Base-by-base conservation (phyloP, 371 early-diverging fungal species). In the Mucor sp. region DNA sequence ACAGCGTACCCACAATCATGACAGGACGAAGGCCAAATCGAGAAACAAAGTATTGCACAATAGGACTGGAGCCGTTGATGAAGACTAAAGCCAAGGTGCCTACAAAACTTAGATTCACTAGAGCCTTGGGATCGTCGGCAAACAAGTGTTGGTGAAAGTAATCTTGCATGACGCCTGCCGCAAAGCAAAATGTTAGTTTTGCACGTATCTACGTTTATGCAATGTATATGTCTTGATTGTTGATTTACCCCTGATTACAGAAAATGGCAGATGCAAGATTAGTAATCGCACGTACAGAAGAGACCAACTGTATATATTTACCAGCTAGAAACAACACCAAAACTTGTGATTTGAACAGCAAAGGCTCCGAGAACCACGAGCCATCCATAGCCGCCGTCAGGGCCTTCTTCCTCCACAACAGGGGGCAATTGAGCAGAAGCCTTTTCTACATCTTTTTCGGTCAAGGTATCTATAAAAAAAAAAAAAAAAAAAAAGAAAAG, bases 321-420 rank as follows among this genome's bases (percentile, higher is more conserved):
- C 81, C 81, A 81, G n/a, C 70, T 67, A 30, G 74, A 59, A 7
- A 77, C 64, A 0, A 71, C 67, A 39, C 91, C 90, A 57, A 89
- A 86, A n/a, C 82, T 78, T 39, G 79, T 79, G 65, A 87, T 79
- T 59, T 87, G 85, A 50, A 83, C 84, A 12, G 85, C 56, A 71
- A 87, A 90, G 1, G 85, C 81, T 2, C 87, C 80, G 0, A 78
- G 58, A 14, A 89, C 88, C 3, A 88, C 85, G 0, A 83, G 47
- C 90, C 90, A 91, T 0, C 86, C 90, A 44, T 81, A 83, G 1
- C 80, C 69, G 25, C 89, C 87, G 60, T 89, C 90, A 44, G 35
- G 50, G 0, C 86, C 88, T 23, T 58, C 59, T n/a, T 53, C 67
- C n/a, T 60, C 67, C 1, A 28, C 35, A 21, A 60, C n/a, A 27